Evolutionary conservation across 768 basidiomycete species (phyloP).

Genomic region (Kockovaella imperatae): DNA sequence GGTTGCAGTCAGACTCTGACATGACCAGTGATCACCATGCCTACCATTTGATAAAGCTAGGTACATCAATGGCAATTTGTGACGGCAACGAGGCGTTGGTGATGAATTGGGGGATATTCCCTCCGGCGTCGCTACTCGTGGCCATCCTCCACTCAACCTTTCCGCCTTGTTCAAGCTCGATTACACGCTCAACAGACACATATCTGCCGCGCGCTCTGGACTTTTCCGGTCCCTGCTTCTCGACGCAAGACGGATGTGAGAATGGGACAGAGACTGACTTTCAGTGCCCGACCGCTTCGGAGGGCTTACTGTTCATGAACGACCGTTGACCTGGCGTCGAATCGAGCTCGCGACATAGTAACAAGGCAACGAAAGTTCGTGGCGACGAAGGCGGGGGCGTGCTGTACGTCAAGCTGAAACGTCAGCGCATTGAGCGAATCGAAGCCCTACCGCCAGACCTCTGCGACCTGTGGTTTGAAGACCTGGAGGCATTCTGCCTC

Average conservation of each 20-base stretch:
- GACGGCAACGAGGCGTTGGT: slow-evolving; percentile 36
- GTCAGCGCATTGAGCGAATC: too few species aligned
- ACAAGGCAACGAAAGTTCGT: slow-evolving; percentile 36
- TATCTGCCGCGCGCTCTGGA: slow-evolving; percentile 36
- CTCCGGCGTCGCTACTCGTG: slow-evolving; percentile 40
- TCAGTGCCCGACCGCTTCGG: background rate
- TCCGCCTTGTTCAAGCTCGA: slow-evolving; percentile 22
- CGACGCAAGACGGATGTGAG: slow-evolving; percentile 30
- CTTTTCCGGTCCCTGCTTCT: slow-evolving; percentile 30
- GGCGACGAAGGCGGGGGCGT: slow-evolving; percentile 31
- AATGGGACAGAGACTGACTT: slow-evolving; percentile 39
- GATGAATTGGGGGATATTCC: slow-evolving; percentile 39
- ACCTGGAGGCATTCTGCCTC: slow-evolving; percentile 33
- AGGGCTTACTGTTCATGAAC: slow-evolving; percentile 32
- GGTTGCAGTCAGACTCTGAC: too few species aligned
- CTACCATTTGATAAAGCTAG: slow-evolving; percentile 41
- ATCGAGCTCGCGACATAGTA: slow-evolving; percentile 23
- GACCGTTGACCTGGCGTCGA: slow-evolving; percentile 20
- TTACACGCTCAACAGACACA: slow-evolving; percentile 38
- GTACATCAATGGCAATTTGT: slow-evolving; percentile 43
- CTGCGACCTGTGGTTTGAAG: slow-evolving; percentile 30
- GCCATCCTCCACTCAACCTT: slow-evolving; percentile 43
- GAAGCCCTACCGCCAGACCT: slow-evolving; percentile 44
- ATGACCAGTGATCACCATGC: slow-evolving; percentile 9
- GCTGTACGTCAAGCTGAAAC: slow-evolving; percentile 29